These are phyloP conservation scores for Backusella tuberculispora DNA, from an alignment of 192 early-diverging fungal genomes.

Conservation along the genomic window DNA sequence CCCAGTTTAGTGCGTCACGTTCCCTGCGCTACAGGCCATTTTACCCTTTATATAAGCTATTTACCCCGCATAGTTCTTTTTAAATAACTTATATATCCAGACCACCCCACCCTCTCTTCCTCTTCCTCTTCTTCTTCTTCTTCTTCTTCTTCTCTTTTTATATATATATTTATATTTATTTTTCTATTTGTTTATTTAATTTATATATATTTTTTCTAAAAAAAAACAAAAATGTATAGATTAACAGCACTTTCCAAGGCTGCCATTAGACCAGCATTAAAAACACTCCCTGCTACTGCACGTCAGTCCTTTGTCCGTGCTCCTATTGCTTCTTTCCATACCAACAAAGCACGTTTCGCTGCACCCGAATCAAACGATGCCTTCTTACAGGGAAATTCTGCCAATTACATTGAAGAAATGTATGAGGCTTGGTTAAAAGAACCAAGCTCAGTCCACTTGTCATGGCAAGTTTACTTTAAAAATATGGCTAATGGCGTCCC, in stretches of 20 bases:
- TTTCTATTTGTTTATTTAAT: slow-evolving; percentile 21
- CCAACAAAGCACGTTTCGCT: slow-evolving; percentile 34
- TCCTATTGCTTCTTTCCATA: slow-evolving; percentile 38
- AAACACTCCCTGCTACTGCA: slow-evolving; percentile 17
- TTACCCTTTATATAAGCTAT: slow-evolving; percentile 9
- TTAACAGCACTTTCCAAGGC: slow-evolving; percentile 33
- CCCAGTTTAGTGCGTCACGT: slow-evolving; percentile 5
- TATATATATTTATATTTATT: neutral
- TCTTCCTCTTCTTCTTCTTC: slow-evolving; percentile 11
- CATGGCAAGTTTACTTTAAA: slow-evolving; percentile 97
- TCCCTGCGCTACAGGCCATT: neutral
- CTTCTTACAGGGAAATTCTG: slow-evolving; percentile 83
- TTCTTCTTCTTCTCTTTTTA: neutral
- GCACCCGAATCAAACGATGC: slow-evolving; percentile 69
- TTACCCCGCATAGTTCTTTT: slow-evolving; percentile 8
- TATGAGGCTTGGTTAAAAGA: slow-evolving; percentile 91
- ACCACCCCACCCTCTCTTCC: neutral
- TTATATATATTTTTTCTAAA: neutral
- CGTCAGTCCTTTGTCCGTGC: slow-evolving; percentile 27
- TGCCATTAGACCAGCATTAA: slow-evolving; percentile 20
- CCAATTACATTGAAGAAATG: slow-evolving; percentile 94
- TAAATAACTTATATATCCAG: neutral
- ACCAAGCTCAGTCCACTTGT: slow-evolving; percentile 89
- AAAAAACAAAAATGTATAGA: slow-evolving; percentile 37
- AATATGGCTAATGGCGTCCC: slow-evolving; percentile 69